Base-by-base conservation (phyloP, 2,329 filamentous ascomycete genomes). In the Colletotrichum navitas region DNA sequence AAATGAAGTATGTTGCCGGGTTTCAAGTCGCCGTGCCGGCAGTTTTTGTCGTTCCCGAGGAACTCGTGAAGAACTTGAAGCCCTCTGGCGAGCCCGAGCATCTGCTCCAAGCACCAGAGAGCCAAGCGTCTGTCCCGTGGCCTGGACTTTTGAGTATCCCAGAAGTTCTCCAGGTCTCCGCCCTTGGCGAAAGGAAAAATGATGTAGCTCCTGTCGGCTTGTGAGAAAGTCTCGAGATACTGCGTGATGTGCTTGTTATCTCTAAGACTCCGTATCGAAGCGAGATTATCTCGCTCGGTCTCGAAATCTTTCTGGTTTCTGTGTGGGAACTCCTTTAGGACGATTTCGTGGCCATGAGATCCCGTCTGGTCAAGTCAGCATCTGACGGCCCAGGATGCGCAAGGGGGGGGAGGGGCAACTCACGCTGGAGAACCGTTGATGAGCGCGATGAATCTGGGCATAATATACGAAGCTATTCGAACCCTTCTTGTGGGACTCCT, bases 91-190 rank as follows among this genome's bases (percentile, higher is more conserved):
- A 58, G 55, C 36, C 55, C 55, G 14, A 39, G 36, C 55, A 58
- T 58, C 21, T 58, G 55, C 21, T 58, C 55, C 55, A 58, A 29
- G 34, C 55, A 41, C 55, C 55, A 58, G 11, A 58, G 55, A 8
- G 54, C 34, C 6, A 58, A 26, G 6, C 7, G 34, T 5, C 2
- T 7, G 14, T 36, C 5, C 16, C 55, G 55, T 1, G 36, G 5
- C 26, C 24, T 16, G n/a, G 24, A 18, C 8, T 34, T 43, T 21
- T 29, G n/a, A 3, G 3, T 21, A 1, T 41, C 8, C 55, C 55
- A 58, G 1, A 58, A 58, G 16, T 41, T 16, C 34, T 58, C 55
- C n/a, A 58, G 36, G 14, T 58, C 55, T 10, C 55, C 55, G n/a
- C 55, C 55, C 24, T 16, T 14, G 16, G 55, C 55, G n/a, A 16